Base-by-base conservation (phyloP, 176 grass and related monocot genomes). In the Oryza glumipatula region DNA sequence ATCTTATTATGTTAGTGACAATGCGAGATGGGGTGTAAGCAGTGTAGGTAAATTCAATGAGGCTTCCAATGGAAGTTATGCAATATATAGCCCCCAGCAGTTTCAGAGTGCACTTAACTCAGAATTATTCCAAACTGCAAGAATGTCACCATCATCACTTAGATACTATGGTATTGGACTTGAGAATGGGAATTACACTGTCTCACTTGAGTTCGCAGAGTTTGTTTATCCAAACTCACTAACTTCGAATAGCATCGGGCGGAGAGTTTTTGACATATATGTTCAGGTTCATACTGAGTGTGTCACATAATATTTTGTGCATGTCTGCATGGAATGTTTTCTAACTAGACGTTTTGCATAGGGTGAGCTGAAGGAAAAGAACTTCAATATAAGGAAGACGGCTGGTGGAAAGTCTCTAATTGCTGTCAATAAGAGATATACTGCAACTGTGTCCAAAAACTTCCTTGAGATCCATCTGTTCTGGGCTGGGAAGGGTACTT, bases 401-500 rank as follows among this genome's bases (percentile, higher is more conserved):
- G 93, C 93, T 52, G 90, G 93, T 14, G 90, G 74, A 17, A 92
- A 52, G 45, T 95, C 89, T 51, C 83, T 80, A 30, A 72, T 35
- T 77, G 88, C 90, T 74, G 90, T 95, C 19, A 72, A 76, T 9
- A 92, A 64, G 80, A 74, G 44, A 14, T 94, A 76, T 70, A 76
- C n/a, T 5, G 68, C 83, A 68, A 85, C 82, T 43, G 89, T 98
- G 49, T 89, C 89, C 39, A 90, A 83, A 78, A 98, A 98, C 61
- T 95, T 98, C 65, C 90, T 95, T 16, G 92, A 98, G 86, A 88
- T 98, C 72, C 95, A 98, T 93, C 86, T 98, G 22, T 98, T 98
- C 80, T 98, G 95, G 95, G 84, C 95, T 84, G 95, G 90, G 21
- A 98, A 95, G 82, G 95, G 95, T 10, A 98, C 92, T 86, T 95